phyloP scores from a whole-genome alignment of 148 eudicot species.

The Talinum fruticosum region DNA sequence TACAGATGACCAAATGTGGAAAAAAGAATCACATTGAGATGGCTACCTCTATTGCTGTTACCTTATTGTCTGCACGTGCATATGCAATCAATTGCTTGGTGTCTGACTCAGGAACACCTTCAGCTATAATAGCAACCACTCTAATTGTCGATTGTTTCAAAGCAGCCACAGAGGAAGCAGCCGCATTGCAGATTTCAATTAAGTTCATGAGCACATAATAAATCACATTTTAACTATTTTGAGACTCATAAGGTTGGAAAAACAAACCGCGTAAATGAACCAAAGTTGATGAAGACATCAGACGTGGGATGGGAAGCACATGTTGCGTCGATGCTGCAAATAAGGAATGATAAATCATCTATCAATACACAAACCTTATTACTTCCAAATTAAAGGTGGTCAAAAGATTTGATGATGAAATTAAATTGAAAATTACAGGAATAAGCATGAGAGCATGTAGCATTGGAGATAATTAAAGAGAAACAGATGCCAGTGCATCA shows the following conservation, averaged over 20 bases:
- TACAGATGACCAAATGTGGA: neutral
- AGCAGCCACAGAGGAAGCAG: conserved; percentile 88
- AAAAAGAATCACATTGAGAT: neutral
- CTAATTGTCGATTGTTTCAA: conserved; percentile 92
- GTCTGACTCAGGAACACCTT: conserved; percentile 96
- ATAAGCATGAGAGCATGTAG: neutral
- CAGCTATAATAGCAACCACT: conserved; percentile 92
- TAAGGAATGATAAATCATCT: conserved; percentile 5
- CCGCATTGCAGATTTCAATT: conserved; percentile 57
- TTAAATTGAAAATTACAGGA: neutral
- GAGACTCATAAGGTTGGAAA: neutral
- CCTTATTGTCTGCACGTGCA: conserved; percentile 94
- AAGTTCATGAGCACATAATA: conserved; percentile 10
- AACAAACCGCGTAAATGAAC: conserved; percentile 85
- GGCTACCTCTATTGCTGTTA: conserved; percentile 15
- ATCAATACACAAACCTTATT: neutral
- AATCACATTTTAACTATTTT: neutral
- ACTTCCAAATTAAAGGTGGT: conserved; percentile 1
- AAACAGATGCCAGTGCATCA: neutral
- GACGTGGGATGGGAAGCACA: conserved; percentile 96
- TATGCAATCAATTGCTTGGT: conserved; percentile 87
- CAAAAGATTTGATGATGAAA: neutral
- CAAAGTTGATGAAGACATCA: conserved; percentile 96
- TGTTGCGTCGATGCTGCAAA: conserved; percentile 81
- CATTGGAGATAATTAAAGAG: no score